Evolutionary conservation across 2,329 filamentous ascomycete genomes (phyloP), one percentile per base, ranked within the genome.

Genomic region (Phymatotrichopsis omnivora): DNA sequence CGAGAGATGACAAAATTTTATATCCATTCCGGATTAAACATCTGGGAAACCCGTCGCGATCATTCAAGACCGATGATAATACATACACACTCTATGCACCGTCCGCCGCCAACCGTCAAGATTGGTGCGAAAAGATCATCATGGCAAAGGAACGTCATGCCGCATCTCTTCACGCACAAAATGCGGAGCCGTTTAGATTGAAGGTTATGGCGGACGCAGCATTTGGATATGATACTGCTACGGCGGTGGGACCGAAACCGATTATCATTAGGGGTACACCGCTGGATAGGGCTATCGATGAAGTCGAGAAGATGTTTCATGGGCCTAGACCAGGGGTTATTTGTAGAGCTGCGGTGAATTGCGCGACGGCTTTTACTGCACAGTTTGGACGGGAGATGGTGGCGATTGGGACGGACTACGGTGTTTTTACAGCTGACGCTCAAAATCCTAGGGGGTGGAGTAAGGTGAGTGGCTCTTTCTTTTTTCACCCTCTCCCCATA

Each of bases 21-120:
- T 98, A 87, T 61, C 91, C 93, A 0, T 98, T 98, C 75, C 80
- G 80, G 55, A 77, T 98, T 61, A 95, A 95, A 67, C 91, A 98
- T 66, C 74, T 98, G 16, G 91, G 93, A 10, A 54, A 53, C 25
- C 51, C 51, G 14, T 42, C 48, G 7, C 56, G 57, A 25, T 49
- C 51, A 11, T 31, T 47, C 29, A 59, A 59, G 38, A 46, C 49
- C 10, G 84, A 93, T 52, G 62, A 66, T 36, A 87, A 94, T 56
- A 80, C 85, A 0, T 96, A 95, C 62, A 94, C 83, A 0, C 69
- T 98, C 2, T 96, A 93, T 62, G 87, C 89, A 0, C 75, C 80
- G 5, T 81, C 78, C 2, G 75, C 80, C 2, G 74, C 80, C 51
- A 82, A 79, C 57, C 75, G 91, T 46, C 72, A 78, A 51, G 85